Conservation (phyloP, 2,329 filamentous ascomycete species). For the Cercospora zeina region DNA sequence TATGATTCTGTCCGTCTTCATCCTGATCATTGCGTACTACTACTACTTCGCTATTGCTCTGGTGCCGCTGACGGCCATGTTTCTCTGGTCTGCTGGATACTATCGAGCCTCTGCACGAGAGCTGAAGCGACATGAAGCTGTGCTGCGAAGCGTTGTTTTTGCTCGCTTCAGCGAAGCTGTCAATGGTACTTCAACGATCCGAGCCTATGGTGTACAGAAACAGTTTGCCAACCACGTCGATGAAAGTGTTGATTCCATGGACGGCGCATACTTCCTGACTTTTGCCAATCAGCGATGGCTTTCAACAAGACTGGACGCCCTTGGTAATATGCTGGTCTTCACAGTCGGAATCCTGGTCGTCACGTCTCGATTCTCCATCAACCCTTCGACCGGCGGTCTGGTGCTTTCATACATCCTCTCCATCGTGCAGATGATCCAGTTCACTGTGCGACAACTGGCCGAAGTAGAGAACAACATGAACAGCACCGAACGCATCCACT, state of each 20-base stretch:
- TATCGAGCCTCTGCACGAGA: conserved; percentile 90
- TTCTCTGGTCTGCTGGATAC: conserved; percentile 79
- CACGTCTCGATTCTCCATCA: conserved; percentile 81
- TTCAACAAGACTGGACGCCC: conserved; percentile 76
- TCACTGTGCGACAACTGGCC: conserved; percentile 87
- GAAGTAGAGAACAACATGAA: conserved; percentile 99
- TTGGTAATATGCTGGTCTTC: conserved; percentile 83
- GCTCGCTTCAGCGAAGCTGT: conserved; percentile 89
- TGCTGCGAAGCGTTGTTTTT: conserved; percentile 84
- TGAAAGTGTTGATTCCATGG: conserved; percentile 81
- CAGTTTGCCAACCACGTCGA: conserved; percentile 72
- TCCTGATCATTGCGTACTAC: conserved; percentile 91
- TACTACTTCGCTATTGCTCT: conserved; percentile 78
- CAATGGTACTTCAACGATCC: conserved; percentile 77
- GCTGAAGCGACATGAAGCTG: conserved; percentile 89
- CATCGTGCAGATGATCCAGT: conserved; percentile 94
- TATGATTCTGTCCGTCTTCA: conserved; percentile 80
- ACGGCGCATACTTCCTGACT: conserved; percentile 89
- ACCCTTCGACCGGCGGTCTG: conserved; percentile 80
- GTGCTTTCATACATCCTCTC: conserved; percentile 90
- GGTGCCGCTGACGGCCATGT: conserved; percentile 69
- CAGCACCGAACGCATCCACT: conserved; percentile 84
- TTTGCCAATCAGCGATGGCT: conserved; percentile 96
- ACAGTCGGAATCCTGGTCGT: conserved; percentile 87
- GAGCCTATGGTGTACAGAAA: conserved; percentile 79